A percentile compares a stretch with the other conserved stretches of the same genome.
These are phyloP conservation scores for Cryphonectria naterciae DNA, from an alignment of 2,329 filamentous ascomycete species.

Conservation along the genomic window DNA sequence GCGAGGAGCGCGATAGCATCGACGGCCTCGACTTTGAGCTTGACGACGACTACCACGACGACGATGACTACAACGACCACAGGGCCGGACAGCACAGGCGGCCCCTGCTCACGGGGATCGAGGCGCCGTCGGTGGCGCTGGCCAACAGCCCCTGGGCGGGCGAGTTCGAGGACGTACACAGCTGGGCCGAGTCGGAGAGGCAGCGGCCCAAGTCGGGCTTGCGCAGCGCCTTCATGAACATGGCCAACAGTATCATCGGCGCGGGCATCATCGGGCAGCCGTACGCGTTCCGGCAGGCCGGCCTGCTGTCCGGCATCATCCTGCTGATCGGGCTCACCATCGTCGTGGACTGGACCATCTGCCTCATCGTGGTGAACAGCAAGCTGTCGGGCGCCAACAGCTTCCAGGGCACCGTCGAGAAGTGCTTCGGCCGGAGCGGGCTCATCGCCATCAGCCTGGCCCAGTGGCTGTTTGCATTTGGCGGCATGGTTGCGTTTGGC, in stretches of 20 bases:
- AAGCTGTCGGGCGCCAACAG: conserved; percentile 93
- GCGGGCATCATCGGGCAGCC: conserved; percentile 81
- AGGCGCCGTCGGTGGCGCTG: conserved; percentile 76
- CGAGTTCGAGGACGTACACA: conserved; percentile 46
- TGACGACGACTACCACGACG: conserved; percentile 40
- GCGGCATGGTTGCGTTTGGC: conserved; percentile 97
- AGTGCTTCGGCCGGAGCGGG: conserved; percentile 88
- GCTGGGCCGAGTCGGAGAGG: conserved; percentile 59
- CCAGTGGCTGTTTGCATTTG: conserved; percentile 98
- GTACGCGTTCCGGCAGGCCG: conserved; percentile 93
- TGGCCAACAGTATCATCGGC: conserved; percentile 97
- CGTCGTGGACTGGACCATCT: conserved; percentile 95
- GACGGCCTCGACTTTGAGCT: conserved; percentile 38
- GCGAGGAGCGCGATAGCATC: conserved; percentile 30
- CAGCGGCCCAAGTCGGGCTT: conserved; percentile 81
- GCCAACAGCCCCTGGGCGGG: conserved; percentile 57
- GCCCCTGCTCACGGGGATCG: conserved; percentile 80
- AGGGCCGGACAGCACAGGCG: conserved; percentile 59
- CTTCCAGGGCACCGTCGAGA: conserved; percentile 94
- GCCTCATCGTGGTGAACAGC: conserved; percentile 94
- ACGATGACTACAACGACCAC: conserved; percentile 34
- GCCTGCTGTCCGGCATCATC: conserved; percentile 77
- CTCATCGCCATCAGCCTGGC: conserved; percentile 87
- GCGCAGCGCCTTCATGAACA: conserved; percentile 95
- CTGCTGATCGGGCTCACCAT: conserved; percentile 80